A percentile compares a stretch with the other conserved stretches of the same genome.
These are phyloP conservation scores for Osmanthus fragrans DNA, from an alignment of 257 asterid species.

Conservation along the genomic window DNA sequence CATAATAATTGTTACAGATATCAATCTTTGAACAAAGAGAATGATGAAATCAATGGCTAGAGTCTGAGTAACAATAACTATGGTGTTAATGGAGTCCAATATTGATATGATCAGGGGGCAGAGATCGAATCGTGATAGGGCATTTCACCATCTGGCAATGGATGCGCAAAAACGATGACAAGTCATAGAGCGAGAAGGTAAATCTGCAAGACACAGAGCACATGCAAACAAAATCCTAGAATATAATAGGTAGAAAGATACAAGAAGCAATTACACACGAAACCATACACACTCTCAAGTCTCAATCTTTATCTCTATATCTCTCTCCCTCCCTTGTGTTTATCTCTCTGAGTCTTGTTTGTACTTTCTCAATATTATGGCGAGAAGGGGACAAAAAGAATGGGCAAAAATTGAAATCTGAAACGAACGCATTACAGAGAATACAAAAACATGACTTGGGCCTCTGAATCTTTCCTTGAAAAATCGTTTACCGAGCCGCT, in stretches of 20 bases:
- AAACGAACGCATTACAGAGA: constrained; percentile 37
- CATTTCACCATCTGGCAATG: constrained; percentile 85
- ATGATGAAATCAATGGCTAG: constrained; percentile 34
- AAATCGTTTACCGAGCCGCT: constrained; percentile 40
- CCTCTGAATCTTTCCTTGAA: constrained; percentile 30
- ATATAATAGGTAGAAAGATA: constrained; percentile 24
- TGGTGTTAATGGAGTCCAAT: constrained; percentile 25
- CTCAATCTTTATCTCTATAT: constrained; percentile 21
- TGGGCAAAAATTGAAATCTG: constrained; percentile 35
- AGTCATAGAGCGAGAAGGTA: constrained; percentile 42
- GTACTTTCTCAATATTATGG: constrained; percentile 17
- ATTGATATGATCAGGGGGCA: constrained; percentile 25
- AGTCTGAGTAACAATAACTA: constrained; percentile 20
- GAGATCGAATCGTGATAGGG: constrained; percentile 56
- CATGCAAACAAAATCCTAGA: constrained; percentile 44
- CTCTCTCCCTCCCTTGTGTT: constrained; percentile 16
- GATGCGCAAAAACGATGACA: constrained; percentile 51
- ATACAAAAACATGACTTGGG: constrained; percentile 69
- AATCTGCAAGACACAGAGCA: constrained; percentile 60
- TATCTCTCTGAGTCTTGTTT: constrained; percentile 17
- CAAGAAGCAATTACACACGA: not conserved
- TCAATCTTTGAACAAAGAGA: constrained; percentile 46
- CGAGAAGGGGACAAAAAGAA: constrained; percentile 27
- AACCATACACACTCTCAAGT: constrained; percentile 10
- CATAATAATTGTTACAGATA: constrained; percentile 55